Conservation (phyloP, 441 rosid genomes). For the Pelargonium australe region DNA sequence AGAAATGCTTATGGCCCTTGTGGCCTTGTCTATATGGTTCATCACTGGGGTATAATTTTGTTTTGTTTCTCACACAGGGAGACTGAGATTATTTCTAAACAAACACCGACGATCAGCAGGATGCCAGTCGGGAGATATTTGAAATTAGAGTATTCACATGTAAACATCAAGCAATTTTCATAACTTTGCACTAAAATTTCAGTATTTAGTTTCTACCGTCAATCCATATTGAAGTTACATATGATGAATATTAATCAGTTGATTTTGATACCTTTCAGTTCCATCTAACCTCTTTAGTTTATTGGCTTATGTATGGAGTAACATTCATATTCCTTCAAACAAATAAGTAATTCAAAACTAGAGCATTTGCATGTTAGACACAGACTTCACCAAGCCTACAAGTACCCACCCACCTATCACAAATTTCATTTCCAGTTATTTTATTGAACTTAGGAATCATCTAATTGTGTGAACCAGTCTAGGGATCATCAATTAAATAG, state of each 20-base stretch:
- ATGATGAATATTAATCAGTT: not conserved
- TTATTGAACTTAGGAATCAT: not conserved
- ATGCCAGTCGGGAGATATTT: not conserved
- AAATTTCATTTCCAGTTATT: not conserved
- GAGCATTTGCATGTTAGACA: not conserved
- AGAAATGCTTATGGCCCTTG: no score
- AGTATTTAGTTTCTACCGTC: no score
- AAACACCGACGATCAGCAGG: not conserved
- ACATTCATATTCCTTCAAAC: not conserved
- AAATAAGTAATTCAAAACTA: not conserved
- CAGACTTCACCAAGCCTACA: not conserved
- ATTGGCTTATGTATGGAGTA: no score
- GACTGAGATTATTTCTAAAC: not conserved
- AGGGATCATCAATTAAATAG: not conserved
- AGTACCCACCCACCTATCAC: not conserved
- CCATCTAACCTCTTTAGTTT: no score
- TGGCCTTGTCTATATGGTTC: no score
- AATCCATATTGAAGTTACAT: no score
- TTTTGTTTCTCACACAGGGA: not conserved
- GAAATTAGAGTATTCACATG: not conserved
- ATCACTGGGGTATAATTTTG: no score
- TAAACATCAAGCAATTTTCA: not conserved
- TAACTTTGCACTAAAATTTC: not conserved
- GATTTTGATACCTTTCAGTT: not conserved
- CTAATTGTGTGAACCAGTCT: not conserved